These are phyloP conservation scores for Phytopythium oedochilum DNA, from an alignment of 352 stramenopile genomes.

Conservation along the genomic window DNA sequence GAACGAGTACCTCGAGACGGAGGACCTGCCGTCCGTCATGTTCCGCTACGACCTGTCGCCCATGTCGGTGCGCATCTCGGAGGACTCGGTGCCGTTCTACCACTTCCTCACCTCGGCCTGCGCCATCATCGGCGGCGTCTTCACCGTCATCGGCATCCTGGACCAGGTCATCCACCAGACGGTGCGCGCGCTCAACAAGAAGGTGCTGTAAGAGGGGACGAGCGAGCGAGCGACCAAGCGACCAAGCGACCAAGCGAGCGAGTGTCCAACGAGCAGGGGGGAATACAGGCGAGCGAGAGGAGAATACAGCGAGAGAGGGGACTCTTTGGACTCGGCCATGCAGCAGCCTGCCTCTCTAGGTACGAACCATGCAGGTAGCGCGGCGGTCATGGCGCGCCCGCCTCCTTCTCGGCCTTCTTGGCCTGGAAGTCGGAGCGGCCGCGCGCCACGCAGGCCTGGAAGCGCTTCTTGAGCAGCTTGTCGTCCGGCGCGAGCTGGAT, in stretches of 20 bases:
- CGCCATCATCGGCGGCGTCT: conserved; percentile 94
- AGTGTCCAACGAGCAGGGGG: no score
- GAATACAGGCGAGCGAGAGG: no score
- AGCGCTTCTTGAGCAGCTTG: conserved; percentile 73
- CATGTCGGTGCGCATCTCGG: conserved; percentile 94
- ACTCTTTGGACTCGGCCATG: no score
- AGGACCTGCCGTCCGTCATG: conserved; percentile 87
- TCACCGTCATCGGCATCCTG: conserved; percentile 94
- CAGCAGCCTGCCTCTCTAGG: no score
- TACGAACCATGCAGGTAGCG: no score
- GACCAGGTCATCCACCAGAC: conserved; percentile 89
- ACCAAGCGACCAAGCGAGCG: no score
- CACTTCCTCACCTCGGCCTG: conserved; percentile 94
- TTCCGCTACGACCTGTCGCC: conserved; percentile 89
- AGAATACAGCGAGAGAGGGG: no score
- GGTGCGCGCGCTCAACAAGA: conserved; percentile 84
- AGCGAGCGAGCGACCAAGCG: not conserved
- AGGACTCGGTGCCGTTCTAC: conserved; percentile 91
- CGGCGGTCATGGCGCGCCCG: not conserved
- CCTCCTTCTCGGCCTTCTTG: conserved; percentile 23
- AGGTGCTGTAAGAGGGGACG: conserved; percentile 62
- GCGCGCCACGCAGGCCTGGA: conserved; percentile 74
- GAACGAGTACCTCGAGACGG: conserved; percentile 86
- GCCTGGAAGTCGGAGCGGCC: conserved; percentile 54
- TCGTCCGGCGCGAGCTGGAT: conserved; percentile 73